phyloP scores from a whole-genome alignment of 139 green algal genomes.

The Chlamydomonas eustigma region DNA sequence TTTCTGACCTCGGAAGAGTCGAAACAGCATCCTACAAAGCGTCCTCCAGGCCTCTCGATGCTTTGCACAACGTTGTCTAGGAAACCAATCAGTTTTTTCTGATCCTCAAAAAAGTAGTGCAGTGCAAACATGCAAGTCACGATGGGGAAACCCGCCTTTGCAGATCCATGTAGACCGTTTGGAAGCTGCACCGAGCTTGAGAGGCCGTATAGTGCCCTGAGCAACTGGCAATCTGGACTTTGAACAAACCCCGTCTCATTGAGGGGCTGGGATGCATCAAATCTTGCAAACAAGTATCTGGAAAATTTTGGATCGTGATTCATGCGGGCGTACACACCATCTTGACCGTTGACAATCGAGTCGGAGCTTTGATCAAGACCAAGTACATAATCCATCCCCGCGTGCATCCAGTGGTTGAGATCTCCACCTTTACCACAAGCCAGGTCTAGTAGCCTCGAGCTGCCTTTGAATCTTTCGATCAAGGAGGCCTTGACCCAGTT shows the following conservation, averaged over 20 bases:
- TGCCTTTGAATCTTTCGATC: background rate
- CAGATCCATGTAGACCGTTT: background rate
- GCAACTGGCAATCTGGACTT: background rate
- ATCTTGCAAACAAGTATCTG: background rate
- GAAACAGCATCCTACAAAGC: slow-evolving; percentile 1
- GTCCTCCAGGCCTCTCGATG: background rate
- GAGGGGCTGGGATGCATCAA: background rate
- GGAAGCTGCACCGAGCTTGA: background rate
- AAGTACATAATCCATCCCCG: background rate
- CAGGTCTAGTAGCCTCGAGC: slow-evolving; percentile 1
- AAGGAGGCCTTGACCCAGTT: background rate
- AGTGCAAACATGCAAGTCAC: background rate
- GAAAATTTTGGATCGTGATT: background rate
- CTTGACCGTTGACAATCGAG: background rate
- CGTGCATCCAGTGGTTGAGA: background rate
- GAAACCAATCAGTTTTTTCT: background rate
- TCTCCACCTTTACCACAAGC: slow-evolving; percentile 4
- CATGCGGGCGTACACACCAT: background rate
- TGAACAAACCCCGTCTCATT: background rate
- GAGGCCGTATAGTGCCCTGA: background rate
- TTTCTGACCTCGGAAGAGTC: background rate
- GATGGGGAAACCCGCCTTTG: background rate
- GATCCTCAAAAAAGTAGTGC: slow-evolving; percentile 8
- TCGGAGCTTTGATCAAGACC: background rate
- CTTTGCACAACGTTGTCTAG: background rate